Conservation (phyloP, 1,284 basidiomycete genomes). For the Puccinia polysora region DNA sequence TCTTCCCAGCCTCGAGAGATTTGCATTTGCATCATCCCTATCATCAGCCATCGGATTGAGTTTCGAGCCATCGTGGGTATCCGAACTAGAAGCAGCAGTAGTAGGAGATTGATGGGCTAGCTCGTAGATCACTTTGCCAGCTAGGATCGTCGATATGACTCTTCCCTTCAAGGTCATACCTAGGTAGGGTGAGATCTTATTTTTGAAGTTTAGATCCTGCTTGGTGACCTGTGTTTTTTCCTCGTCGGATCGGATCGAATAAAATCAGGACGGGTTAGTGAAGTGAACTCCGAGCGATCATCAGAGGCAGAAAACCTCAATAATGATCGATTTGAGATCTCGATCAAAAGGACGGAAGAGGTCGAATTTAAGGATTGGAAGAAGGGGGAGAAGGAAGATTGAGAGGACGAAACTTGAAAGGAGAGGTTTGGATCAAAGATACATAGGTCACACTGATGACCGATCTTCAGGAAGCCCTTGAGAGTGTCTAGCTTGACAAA, state of each 20-base stretch:
- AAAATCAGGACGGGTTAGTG: too few relatives aligned
- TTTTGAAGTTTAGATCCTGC: constrained; percentile 74
- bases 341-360: not conserved
- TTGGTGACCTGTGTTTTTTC: constrained; percentile 67
- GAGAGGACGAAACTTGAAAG: constrained; percentile 55
- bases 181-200: constrained; percentile 78
- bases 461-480: constrained; percentile 70
- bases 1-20: too few relatives aligned
- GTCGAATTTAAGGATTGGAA: constrained; percentile 5
- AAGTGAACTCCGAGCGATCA: too few relatives aligned
- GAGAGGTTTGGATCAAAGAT: constrained; percentile 71
- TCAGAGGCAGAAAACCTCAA: too few relatives aligned
- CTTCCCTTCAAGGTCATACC: constrained; percentile 24
- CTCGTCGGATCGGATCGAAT: not conserved
- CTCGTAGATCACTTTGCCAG: constrained; percentile 9
- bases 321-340: not conserved
- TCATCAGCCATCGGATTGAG: too few relatives aligned
- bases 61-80: too few relatives aligned
- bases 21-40: too few relatives aligned
- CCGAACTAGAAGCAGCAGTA: too few relatives aligned
- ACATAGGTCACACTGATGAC: constrained; percentile 76
- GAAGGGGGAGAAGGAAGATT: constrained; percentile 3
- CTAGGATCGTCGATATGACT: constrained; percentile 24
- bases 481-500: constrained; percentile 66
- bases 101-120: too few relatives aligned